A percentile compares a stretch with the other conserved stretches of the same genome.
Evolutionary conservation across 441 rosid genomes (phyloP).

Genomic region (Flueggea neowawraea): DNA sequence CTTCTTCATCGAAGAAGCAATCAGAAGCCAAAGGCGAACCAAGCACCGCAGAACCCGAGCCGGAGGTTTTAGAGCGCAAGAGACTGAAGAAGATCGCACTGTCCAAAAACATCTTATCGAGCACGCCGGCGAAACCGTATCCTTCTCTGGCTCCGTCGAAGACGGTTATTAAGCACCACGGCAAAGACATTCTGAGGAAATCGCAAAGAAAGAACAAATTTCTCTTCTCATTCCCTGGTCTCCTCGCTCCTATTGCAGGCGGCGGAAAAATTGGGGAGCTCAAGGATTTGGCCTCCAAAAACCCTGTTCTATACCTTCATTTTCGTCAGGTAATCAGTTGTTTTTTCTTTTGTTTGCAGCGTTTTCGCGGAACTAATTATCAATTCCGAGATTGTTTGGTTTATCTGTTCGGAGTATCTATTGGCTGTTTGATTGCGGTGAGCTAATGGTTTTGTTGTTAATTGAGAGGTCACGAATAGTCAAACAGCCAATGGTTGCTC

Average conservation of each 20-base stretch:
- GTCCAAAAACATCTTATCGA: constrained; percentile 41
- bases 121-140: constrained; percentile 36
- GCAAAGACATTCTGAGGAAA: constrained; percentile 71
- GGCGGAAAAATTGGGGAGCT: constrained; percentile 92
- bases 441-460: not conserved
- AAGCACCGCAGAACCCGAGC: not conserved
- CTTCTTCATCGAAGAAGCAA: constrained; percentile 2
- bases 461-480: too few relatives aligned
- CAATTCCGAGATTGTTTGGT: too few relatives aligned
- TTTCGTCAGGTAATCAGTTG: constrained; percentile 70
- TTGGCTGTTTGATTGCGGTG: not conserved
- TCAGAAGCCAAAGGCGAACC: not conserved
- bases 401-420: too few relatives aligned
- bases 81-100: constrained; percentile 57
- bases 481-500: too few relatives aligned
- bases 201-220: constrained; percentile 84
- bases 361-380: not conserved
- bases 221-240: constrained; percentile 90
- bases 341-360: not conserved
- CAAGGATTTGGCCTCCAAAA: constrained; percentile 68
- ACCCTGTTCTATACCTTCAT: constrained; percentile 82
- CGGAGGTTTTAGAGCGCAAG: constrained; percentile 38
- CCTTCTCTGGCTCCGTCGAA: constrained; percentile 55
- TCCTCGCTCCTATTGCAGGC: constrained; percentile 55
- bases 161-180: constrained; percentile 69